Evolutionary conservation across 2,329 filamentous ascomycete genomes (phyloP).

Genomic region (Neofusicoccum parvum): DNA sequence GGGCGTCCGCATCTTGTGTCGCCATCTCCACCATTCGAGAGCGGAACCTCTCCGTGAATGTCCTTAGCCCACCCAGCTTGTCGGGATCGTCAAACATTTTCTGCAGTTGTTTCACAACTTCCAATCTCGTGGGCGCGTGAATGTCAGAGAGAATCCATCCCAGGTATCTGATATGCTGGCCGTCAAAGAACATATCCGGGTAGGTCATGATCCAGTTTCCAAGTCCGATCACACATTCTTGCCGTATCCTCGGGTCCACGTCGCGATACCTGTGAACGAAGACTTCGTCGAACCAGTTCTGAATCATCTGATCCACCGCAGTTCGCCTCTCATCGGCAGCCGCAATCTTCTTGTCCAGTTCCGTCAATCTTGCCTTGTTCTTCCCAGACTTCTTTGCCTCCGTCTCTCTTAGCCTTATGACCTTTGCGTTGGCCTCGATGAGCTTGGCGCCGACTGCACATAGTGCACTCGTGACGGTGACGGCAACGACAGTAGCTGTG

Average conservation of each 20-base stretch:
- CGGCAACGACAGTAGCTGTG: conserved; percentile 82
- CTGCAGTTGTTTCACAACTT: conserved; percentile 81
- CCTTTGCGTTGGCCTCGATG: conserved; percentile 71
- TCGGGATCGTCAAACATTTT: conserved; percentile 79
- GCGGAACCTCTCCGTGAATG: conserved; percentile 92
- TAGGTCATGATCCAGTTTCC: conserved; percentile 86
- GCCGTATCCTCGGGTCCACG: conserved; percentile 83
- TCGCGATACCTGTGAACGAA: conserved; percentile 97
- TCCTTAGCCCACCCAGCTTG: conserved; percentile 74
- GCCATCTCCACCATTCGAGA: conserved; percentile 90
- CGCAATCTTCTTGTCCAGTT: conserved; percentile 71
- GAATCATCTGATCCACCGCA: conserved; percentile 70
- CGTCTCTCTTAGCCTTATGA: conserved; percentile 75
- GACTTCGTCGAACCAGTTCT: conserved; percentile 86
- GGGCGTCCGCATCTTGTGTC: conserved; percentile 77
- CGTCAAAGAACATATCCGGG: conserved; percentile 87
- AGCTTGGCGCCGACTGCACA: conserved; percentile 73
- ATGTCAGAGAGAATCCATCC: conserved; percentile 94
- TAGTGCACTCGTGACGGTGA: conserved; percentile 77
- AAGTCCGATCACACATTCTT: conserved; percentile 83
- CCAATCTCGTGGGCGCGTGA: conserved; percentile 71
- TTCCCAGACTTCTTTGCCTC: conserved; percentile 72
- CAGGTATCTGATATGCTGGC: conserved; percentile 85
- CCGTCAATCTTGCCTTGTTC: conserved; percentile 76
- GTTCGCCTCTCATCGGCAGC: conserved; percentile 72